These are phyloP conservation scores for Agastache rugosa DNA, from an alignment of 257 asterid species.

Conservation along the genomic window DNA sequence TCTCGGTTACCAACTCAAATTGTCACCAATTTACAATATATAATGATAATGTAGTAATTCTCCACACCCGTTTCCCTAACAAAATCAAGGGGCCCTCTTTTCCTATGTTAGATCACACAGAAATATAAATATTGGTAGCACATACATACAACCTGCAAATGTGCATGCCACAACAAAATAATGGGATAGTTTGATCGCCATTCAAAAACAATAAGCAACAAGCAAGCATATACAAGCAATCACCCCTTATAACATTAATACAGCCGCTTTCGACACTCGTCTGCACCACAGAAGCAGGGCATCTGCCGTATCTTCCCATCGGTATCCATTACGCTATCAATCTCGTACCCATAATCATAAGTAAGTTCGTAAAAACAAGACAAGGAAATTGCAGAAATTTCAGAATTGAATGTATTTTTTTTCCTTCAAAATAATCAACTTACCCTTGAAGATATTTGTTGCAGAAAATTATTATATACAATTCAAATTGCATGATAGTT, in stretches of 20 bases:
- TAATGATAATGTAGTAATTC: background rate
- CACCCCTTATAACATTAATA: slow-evolving; percentile 41
- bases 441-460: too few relatives aligned
- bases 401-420: background rate
- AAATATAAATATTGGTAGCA: background rate
- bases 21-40: slow-evolving; percentile 14
- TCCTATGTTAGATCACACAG: background rate
- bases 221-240: slow-evolving; percentile 4
- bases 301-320: slow-evolving; percentile 59
- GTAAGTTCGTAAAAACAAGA: slow-evolving; percentile 64
- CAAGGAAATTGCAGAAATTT: background rate
- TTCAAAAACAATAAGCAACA: background rate
- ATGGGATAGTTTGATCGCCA: background rate
- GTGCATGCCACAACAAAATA: background rate
- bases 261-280: slow-evolving; percentile 69
- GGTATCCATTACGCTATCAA: slow-evolving; percentile 75
- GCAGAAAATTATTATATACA: too few relatives aligned
- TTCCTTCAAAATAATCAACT: too few relatives aligned
- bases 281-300: slow-evolving; percentile 79
- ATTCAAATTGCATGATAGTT: too few relatives aligned
- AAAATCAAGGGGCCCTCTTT: background rate
- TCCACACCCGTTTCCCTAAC: background rate
- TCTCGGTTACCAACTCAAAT: background rate
- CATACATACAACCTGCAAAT: background rate
- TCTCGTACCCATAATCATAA: slow-evolving; percentile 76